Base-by-base conservation (phyloP, 345 rosid genomes). In the Punica granatum region DNA sequence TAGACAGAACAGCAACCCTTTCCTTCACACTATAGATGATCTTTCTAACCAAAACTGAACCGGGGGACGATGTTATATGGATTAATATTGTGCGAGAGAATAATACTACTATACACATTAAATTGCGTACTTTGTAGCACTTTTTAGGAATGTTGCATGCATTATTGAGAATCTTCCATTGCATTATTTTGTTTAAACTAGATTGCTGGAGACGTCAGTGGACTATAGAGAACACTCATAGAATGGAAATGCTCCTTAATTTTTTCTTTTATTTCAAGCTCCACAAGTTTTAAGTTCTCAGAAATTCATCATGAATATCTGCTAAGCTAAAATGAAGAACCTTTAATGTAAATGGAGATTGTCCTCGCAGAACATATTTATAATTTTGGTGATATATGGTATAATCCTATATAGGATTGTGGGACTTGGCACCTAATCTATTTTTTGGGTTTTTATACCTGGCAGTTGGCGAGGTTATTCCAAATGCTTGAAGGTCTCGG, bases 401-500 rank as follows among this genome's bases (percentile, higher is more conserved):
- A n/a, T 37, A 37, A 4, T 37, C 41, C 41, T 37, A n/a, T 48
- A 25, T 1, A 23, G 42, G 42, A 28, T 51, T 56, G 7, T 56
- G 26, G 61, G 13, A 11, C 11, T 56, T 56, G 19, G 61, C 61
- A 60, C 10, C 37, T 3, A 60, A 42, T 60, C 18, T 12, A 62
- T n/a, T 63, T 39, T 23, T 63, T 26, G 18, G 32, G 21, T 63
- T 39, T 26, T 63, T 32, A 11, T n/a, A n/a, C n/a, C n/a, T 63
- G 46, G n/a, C 87, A 94, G 97, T 81, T 91, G 74, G 99, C 86
- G 41, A 89, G 92, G 73, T 85, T 94, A 65, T 89, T 76, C 77
- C 97, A 91, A 83, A 89, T 91, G 93, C 92, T 94, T 72, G 92
- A 91, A 81, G 90, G 89, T 66, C 89, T 89, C 70, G 89, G 86